Conservation (phyloP, 306 rosid species). For the Cicer yamashitae region DNA sequence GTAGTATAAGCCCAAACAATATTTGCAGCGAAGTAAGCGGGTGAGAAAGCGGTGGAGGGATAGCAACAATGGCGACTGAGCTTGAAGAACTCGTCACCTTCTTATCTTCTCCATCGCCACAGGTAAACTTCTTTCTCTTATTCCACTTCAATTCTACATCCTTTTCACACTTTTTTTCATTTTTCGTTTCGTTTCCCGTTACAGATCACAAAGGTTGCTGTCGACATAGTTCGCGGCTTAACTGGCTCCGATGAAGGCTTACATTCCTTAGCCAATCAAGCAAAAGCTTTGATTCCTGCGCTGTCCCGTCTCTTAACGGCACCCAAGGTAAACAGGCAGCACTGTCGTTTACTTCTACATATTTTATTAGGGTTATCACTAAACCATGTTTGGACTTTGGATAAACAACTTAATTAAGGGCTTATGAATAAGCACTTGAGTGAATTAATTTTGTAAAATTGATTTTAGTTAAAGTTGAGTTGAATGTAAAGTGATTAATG, state of each 20-base stretch:
- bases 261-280: slow-evolving; percentile 66
- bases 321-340: slow-evolving; percentile 51
- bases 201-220: slow-evolving; percentile 77
- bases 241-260: slow-evolving; percentile 90
- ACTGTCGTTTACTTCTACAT: background rate
- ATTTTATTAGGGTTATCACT: background rate
- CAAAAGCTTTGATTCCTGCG: slow-evolving; percentile 57
- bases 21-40: background rate
- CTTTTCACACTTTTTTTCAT: background rate
- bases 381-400: too few species aligned
- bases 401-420: too few species aligned
- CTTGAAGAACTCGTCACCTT: slow-evolving; percentile 83
- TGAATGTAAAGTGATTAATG: too few species aligned
- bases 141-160: background rate
- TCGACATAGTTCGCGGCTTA: slow-evolving; percentile 88
- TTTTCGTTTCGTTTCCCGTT: background rate
- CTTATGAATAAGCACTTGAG: too few species aligned
- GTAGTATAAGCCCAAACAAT: background rate
- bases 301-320: slow-evolving; percentile 67
- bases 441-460: too few species aligned
- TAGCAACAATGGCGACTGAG: slow-evolving; percentile 73
- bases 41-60: background rate
- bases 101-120: slow-evolving; percentile 80
- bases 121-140: slow-evolving; percentile 49
- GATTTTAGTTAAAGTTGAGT: too few species aligned